Conservation (phyloP, 2,329 filamentous ascomycete species). For the Xylaria sp. region DNA sequence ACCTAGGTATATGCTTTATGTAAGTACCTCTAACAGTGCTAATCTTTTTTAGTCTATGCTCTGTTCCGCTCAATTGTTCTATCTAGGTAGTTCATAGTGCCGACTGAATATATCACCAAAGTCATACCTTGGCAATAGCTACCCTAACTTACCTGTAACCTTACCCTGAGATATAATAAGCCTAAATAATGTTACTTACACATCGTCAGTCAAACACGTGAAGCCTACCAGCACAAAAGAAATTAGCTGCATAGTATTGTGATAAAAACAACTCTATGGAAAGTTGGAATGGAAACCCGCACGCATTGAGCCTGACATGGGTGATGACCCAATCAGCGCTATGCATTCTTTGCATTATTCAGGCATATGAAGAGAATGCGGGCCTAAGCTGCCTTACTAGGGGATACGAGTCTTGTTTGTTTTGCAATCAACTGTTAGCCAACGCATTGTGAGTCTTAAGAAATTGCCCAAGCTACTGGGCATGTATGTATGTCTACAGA, state of each 20-base stretch:
- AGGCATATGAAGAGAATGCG: not conserved
- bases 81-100: not conserved
- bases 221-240: not conserved
- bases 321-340: not conserved
- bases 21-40: not conserved
- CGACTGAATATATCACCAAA: not conserved
- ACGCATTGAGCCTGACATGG: not conserved
- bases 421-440: not conserved
- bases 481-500: not conserved
- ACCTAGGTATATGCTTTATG: not conserved
- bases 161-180: not conserved
- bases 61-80: not conserved
- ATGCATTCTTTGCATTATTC: not conserved
- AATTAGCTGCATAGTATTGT: slow-evolving; percentile 10
- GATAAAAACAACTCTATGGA: not conserved
- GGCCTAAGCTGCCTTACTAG: not conserved
- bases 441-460: not conserved
- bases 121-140: not conserved
- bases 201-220: slow-evolving; percentile 21
- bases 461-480: not conserved
- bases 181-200: not conserved
- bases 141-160: not conserved
- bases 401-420: not conserved
- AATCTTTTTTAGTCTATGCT: too few relatives aligned
- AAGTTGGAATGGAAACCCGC: slow-evolving; percentile 5